Conservation (phyloP, 768 basidiomycete species). For the Agaricus blazei region DNA sequence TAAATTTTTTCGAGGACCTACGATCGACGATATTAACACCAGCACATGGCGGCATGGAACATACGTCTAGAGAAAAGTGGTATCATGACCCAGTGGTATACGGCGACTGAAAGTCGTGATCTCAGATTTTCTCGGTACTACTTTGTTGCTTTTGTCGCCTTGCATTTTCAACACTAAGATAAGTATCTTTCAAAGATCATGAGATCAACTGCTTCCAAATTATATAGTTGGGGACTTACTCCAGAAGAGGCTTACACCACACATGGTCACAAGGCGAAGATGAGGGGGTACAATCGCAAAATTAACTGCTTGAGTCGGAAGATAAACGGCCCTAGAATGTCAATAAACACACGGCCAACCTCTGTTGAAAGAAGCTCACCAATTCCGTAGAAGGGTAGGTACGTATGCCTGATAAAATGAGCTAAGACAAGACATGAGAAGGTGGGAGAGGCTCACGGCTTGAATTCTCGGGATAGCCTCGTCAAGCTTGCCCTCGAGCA, state of each 20-base stretch:
- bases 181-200: conserved; percentile 41
- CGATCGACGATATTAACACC: no score
- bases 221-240: conserved; percentile 40
- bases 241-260: conserved; percentile 79
- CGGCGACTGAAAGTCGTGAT: background rate
- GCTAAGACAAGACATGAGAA: background rate
- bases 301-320: conserved; percentile 76
- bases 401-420: conserved; percentile 48
- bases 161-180: conserved; percentile 56
- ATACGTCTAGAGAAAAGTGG: no score
- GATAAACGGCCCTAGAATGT: conserved; percentile 55
- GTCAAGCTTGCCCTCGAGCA: conserved; percentile 68
- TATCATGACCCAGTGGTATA: no score
- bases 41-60: no score
- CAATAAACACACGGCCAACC: background rate
- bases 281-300: conserved; percentile 75
- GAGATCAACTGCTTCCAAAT: background rate
- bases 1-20: no score
- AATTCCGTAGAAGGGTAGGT: conserved; percentile 72
- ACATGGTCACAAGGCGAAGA: conserved; percentile 67
- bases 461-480: conserved; percentile 43
- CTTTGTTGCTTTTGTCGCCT: conserved; percentile 10
- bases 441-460: conserved; percentile 28
- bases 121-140: background rate
- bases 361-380: conserved; percentile 34